These are phyloP conservation scores for Pseudopediastrum boryanum DNA, from an alignment of 139 green algal genomes.

Conservation along the genomic window DNA sequence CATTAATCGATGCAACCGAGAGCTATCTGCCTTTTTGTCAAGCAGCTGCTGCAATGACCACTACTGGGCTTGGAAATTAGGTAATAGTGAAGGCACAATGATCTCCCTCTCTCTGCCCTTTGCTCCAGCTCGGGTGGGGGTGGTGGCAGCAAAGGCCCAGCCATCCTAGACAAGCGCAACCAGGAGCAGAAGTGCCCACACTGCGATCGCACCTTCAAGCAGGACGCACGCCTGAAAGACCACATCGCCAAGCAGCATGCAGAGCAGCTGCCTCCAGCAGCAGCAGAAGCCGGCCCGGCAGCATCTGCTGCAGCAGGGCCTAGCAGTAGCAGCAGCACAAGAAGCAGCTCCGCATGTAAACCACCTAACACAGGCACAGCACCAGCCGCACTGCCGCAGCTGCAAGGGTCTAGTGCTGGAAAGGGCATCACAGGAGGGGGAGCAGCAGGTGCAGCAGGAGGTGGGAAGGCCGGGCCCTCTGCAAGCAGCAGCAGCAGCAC, in stretches of 20 bases:
- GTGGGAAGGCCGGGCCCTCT: not conserved
- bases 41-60: too few species aligned
- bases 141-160: slow-evolving; percentile 81
- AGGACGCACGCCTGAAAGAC: slow-evolving; percentile 67
- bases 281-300: not conserved
- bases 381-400: not conserved
- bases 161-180: slow-evolving; percentile 83
- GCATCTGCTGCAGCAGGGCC: not conserved
- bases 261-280: slow-evolving; percentile 32
- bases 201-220: slow-evolving; percentile 84
- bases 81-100: too few species aligned
- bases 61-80: too few species aligned
- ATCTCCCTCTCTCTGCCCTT: not conserved
- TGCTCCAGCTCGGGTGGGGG: slow-evolving; percentile 70
- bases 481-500: not conserved
- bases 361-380: too few species aligned
- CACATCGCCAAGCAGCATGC: slow-evolving; percentile 81
- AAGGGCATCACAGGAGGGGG: too few species aligned
- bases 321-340: not conserved
- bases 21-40: too few species aligned
- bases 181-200: slow-evolving; percentile 84
- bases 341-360: not conserved
- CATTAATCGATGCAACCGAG: too few species aligned
- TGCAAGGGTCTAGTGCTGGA: too few species aligned
- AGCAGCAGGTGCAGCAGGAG: too few species aligned